Base-by-base conservation (phyloP, 2,329 filamentous ascomycete genomes). In the Hypoxylon rubiginosum region DNA sequence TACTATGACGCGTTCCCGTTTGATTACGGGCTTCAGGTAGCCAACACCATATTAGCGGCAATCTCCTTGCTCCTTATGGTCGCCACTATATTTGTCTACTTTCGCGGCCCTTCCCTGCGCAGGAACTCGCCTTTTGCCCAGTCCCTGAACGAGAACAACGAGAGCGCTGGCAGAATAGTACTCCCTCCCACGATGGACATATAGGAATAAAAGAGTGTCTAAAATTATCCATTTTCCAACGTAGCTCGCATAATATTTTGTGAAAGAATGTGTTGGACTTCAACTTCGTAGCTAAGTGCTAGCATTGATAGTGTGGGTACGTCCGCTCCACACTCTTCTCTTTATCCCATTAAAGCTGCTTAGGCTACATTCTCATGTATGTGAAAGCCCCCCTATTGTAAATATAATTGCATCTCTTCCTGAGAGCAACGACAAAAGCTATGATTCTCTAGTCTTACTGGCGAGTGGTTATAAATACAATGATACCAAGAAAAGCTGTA, bases 51-150 rank as follows among this genome's bases (percentile, higher is more conserved):
- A 6, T 81, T 89, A 0, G 84, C 82, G 0, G 81, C 77, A 32
- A 71, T 89, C 30, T 81, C 83, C 1, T 73, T 86, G 1, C 71
- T 86, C 19, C 80, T 89, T 4, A 81, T 84, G 9, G 80, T 83
- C 46, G 84, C 86, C 0, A 84, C 88, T 2, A 87, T 85, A 66
- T 71, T 85, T 17, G 84, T 89, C 69, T 89, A 87, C 71, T 82
- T 79, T 78, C 85, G 87, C 66, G 87, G 87, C 0, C 83, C 85
- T 0, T 74, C 78, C 9, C 82, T 89, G 34, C 79, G 87, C 3
- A 80, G 75, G 30, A 81, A 79, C 43, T 85, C 83, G 32, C 81
- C 82, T 36, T 88, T 88, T 72, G 86, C 86, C 4, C 88, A 91
- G 77, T 71, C 71, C 3, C 62, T 75, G 2, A 50, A 30, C 17